Base-by-base conservation (phyloP, 257 asterid genomes). In the Nicotiana sylvestris region DNA sequence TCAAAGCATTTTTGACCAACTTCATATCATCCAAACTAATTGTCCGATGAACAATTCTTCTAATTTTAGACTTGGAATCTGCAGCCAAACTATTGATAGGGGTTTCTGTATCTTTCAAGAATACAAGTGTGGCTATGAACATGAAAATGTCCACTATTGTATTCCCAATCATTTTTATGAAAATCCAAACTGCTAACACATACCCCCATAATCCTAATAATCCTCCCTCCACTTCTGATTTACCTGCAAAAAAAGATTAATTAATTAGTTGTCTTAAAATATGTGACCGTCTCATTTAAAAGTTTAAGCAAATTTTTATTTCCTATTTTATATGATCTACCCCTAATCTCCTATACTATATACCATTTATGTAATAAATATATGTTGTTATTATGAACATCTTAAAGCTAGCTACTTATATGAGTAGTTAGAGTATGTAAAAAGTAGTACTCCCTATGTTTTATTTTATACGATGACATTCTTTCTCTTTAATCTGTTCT, bases 51-150 rank as follows among this genome's bases (percentile, higher is more conserved):
- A 83, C 86, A 12, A 87, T n/a, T 29, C 89, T 15, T 17, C 86
- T 55, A 2, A 84, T 78, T 57, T 49, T 77, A 27, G 65, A 82
- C 67, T 85, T 80, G 0, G 51, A 43, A 43, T 43, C 12, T 8
- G 12, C 51, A 43, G 51, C 51, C 5, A 84, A 72, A 21, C 76
- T 82, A 1, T 74, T 82, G 55, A 87, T 84, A 10, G 85, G 86
- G 9, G 88, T 85, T 39, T 76, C 55, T 0, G 89, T 84, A 25
- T 87, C 89, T 35, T 80, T 87, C 76, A 87, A 76, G 66, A 85
- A 85, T 77, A 85, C 33, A 4, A 85, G 67, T 13, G 89, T 87
- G 15, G 83, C 83, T 39, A 66, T 82, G 55, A 87, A 82, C 82
- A 82, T 32, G 18, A 85, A 62, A 9, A 84, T 3, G 15, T 86